These are phyloP conservation scores for Bolboschoenus planiculmis DNA, from an alignment of 176 grass and related monocot species.

Conservation along the genomic window DNA sequence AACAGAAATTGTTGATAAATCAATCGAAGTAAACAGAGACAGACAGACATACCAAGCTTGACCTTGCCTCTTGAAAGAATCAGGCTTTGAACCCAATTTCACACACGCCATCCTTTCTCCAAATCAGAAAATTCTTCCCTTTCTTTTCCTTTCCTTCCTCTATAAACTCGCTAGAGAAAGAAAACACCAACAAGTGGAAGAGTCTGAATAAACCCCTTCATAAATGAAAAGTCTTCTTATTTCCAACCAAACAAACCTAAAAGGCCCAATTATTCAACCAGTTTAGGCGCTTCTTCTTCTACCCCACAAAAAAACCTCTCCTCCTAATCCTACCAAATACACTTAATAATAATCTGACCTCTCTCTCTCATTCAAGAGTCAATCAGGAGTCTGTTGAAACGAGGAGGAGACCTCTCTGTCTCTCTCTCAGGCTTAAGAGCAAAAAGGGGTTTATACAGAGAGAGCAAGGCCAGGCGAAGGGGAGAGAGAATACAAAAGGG, in stretches of 20 bases:
- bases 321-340: constrained; percentile 34
- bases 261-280: constrained; percentile 18
- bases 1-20: neutral
- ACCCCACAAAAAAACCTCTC: constrained; percentile 29
- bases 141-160: neutral
- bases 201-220: neutral
- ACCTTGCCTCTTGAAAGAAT: constrained; percentile 69
- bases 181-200: neutral
- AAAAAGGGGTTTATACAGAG: neutral
- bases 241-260: constrained; percentile 21
- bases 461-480: neutral
- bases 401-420: too few species aligned
- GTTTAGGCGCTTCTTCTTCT: constrained; percentile 15
- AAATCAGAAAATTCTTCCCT: neutral
- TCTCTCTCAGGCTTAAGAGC: constrained; percentile 32
- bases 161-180: neutral
- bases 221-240: constrained; percentile 31
- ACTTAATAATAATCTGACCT: constrained; percentile 33
- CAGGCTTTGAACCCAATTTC: constrained; percentile 76
- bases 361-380: too few species aligned
- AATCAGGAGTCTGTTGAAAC: constrained; percentile 24
- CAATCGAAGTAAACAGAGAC: neutral
- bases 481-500: constrained; percentile 16
- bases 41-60: constrained; percentile 56
- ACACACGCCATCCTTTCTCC: constrained; percentile 43